These are phyloP conservation scores for Metrosideros polymorpha DNA, from an alignment of 441 rosid species.

Conservation along the genomic window DNA sequence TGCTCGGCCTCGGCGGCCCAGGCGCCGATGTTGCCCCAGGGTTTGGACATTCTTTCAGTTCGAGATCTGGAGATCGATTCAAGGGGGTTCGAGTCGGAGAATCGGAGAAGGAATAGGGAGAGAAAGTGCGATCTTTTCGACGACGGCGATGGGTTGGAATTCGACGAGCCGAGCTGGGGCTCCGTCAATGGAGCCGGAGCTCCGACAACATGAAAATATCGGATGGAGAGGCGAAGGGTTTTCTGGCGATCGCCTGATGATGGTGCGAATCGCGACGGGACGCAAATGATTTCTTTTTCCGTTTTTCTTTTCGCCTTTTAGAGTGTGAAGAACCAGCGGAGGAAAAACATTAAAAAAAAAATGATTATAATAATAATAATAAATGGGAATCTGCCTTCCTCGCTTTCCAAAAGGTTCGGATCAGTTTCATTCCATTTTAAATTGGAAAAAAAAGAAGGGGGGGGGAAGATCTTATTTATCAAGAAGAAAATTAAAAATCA, in stretches of 20 bases:
- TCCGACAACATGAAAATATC: constrained; percentile 33
- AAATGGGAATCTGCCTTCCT: neutral
- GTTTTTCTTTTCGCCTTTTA: neutral
- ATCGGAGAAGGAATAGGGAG: neutral
- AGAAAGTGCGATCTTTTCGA: constrained; percentile 11
- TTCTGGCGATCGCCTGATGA: neutral
- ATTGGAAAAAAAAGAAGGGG: neutral
- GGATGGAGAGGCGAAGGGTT: neutral
- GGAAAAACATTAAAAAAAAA: rapidly evolving
- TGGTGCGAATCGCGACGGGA: neutral
- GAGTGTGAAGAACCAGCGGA: neutral
- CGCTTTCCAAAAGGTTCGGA: neutral
- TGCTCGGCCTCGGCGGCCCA: constrained; percentile 96
- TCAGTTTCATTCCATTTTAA: neutral
- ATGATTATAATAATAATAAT: neutral
- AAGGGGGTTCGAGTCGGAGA: neutral
- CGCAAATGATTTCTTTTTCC: neutral
- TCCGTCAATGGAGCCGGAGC: constrained; percentile 61
- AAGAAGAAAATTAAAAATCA: neutral
- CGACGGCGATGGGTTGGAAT: neutral
- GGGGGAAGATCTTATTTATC: neutral
- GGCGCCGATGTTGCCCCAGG: constrained; percentile 73
- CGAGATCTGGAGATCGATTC: neutral
- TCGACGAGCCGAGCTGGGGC: constrained; percentile 28
- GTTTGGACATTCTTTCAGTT: constrained; percentile 38